Base-by-base conservation (phyloP, 1,139 yeast species). In the Diutina siamensis region DNA sequence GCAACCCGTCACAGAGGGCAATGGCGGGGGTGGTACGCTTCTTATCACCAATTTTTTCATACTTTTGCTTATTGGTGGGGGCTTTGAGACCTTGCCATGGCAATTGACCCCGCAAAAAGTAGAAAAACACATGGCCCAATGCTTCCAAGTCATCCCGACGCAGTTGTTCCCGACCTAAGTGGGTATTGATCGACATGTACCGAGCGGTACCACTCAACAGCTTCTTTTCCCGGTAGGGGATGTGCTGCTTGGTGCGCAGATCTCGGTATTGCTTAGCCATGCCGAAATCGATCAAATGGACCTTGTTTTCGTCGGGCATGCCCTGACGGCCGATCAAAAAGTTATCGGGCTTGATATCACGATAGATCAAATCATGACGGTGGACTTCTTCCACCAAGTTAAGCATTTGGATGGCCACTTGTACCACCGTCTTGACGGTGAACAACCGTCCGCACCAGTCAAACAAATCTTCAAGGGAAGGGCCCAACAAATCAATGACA, bases 71-170 rank as follows among this genome's bases (percentile, higher is more conserved):
- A 68, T 92, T 92, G 36, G 95, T 88, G 52, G 95, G 95, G n/a
- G 97, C 98, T 65, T 89, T 89, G 53, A 92, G 74, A 27, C 98
- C 97, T 68, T 92, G 98, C 98, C 98, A 92, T 45, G 98, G 98
- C 58, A 92, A 76, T 52, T 86, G 88, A 45, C 98, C 98, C 55
- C 94, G 76, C 55, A 92, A 67, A 60, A 92, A 92, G 65, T 92
- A 92, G 66, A 92, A 83, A 60, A 92, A 86, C 2, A 92, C 97
- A 65, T 92, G 97, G 41, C 97, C 97, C 54, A 92, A 71, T 8
- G 95, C 88, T 67, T 92, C 98, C 58, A 92, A 73, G 64, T 92
- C 98, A 62, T 92, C 98, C 57, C 98, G 76, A 60, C 98, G 78
- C 53, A 86, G 80, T 66, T 92, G 98, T 64, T 92, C 98, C 60